A percentile compares a stretch with the other conserved stretches of the same genome.
phyloP scores from a whole-genome alignment of 176 grass and related monocot genomes.

The Areca catechu region DNA sequence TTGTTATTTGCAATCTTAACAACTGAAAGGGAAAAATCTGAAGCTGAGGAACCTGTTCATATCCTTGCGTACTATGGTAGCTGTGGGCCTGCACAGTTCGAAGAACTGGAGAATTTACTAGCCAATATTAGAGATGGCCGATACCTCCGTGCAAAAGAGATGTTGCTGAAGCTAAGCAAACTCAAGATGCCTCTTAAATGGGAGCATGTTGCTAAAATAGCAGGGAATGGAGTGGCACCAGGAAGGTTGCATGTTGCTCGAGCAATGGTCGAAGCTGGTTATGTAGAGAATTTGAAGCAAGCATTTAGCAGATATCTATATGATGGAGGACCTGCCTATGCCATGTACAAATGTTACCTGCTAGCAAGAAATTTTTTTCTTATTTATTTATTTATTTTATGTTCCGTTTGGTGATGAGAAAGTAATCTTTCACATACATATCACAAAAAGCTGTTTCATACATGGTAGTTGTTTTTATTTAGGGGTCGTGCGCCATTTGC shows the following conservation, averaged over 20 bases:
- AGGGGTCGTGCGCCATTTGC: conserved; percentile 52
- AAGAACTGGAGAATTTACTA: conserved; percentile 48
- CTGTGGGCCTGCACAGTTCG: conserved; percentile 40
- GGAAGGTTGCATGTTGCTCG: conserved; percentile 65
- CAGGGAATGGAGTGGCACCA: conserved; percentile 62
- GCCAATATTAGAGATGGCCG: conserved; percentile 58
- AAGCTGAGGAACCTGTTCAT: conserved; percentile 48
- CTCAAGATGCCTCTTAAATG: conserved; percentile 55
- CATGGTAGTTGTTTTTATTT: conserved; percentile 5
- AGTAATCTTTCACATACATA: too few relatives aligned
- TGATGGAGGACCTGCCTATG: conserved; percentile 67
- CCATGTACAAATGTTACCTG: conserved; percentile 35
- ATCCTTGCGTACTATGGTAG: conserved; percentile 68
- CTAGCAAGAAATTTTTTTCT: too few relatives aligned
- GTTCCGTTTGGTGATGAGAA: too few relatives aligned
- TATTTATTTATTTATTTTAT: too few relatives aligned
- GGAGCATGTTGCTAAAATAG: conserved; percentile 49
- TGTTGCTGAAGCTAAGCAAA: conserved; percentile 44
- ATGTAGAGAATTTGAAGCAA: conserved; percentile 60
- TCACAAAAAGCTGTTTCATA: too few relatives aligned
- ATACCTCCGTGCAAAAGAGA: conserved; percentile 44
- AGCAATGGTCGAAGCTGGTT: conserved; percentile 71
- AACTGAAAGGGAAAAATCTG: conserved; percentile 32
- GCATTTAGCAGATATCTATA: conserved; percentile 69
- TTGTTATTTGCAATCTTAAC: conserved; percentile 1